Percentiles rank a stretch among this genome's conserved stretches.
Conservation (phyloP, 805 yeast genomes). For the Cyberlindnera subsufficiens region DNA sequence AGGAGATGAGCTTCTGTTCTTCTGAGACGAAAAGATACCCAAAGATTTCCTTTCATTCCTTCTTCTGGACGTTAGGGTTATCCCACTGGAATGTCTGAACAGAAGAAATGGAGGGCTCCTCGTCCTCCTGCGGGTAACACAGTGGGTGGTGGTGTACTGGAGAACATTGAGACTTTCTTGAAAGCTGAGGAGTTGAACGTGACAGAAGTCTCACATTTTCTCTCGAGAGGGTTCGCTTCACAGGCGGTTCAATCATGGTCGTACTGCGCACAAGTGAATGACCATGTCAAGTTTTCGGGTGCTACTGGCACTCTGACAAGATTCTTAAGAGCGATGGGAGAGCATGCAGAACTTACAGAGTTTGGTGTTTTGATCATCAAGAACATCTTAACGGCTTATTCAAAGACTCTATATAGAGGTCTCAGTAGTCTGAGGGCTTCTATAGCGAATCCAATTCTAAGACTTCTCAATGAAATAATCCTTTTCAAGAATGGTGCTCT, state of each 20-base stretch:
- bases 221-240: constrained; percentile 28
- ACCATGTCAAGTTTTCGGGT: constrained; percentile 44
- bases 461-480: constrained; percentile 48
- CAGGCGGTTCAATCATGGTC: constrained; percentile 43
- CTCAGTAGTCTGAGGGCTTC: constrained; percentile 52
- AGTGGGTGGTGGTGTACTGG: constrained; percentile 15
- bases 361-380: constrained; percentile 37
- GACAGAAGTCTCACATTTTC: constrained; percentile 24
- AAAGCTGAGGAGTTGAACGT: constrained; percentile 8
- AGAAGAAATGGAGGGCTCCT: constrained; percentile 12
- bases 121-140: constrained; percentile 3
- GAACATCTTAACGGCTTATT: constrained; percentile 47
- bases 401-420: constrained; percentile 63
- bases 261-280: constrained; percentile 39
- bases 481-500: constrained; percentile 42
- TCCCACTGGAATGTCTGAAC: background rate
- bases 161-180: constrained; percentile 12
- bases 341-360: constrained; percentile 16
- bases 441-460: constrained; percentile 55
- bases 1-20: background rate
- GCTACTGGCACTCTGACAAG: constrained; percentile 37
- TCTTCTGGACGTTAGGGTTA: background rate
- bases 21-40: background rate
- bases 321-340: constrained; percentile 22
- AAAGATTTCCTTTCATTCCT: background rate